Evolutionary conservation across 768 basidiomycete species (phyloP), one percentile per base, ranked within the genome.

Genomic region (Polyporus arcularius): DNA sequence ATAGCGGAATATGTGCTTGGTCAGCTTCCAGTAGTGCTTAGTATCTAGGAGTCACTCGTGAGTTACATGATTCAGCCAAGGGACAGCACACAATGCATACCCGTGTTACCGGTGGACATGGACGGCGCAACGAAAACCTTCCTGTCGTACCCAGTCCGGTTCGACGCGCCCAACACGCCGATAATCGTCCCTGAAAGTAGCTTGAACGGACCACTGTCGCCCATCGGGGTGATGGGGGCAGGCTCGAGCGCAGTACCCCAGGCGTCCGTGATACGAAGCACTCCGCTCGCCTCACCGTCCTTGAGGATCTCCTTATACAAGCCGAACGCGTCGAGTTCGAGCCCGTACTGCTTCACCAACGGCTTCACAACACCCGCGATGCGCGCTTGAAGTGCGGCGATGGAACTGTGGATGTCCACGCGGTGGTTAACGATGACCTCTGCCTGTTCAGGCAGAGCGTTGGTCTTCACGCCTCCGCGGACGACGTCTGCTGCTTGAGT

Each of bases 401-500:
- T 66, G 4, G 69, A 68, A 53, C 67, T 68, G 53, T 57, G 84
- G 77, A 60, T 16, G 39, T 46, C 57, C 43, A 92, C 84, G 5
- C 90, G 85, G 67, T 89, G 88, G 68, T 92, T 90, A 31, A 92
- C 80, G 26, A 91, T 71, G 0, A 86, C 88, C 70, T 77, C 85
- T 1, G 84, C 87, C 57, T 75, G 78, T 72, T 94, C 92, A 0
- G 92, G 92, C 26, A 95, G 80, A 30, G 91, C 90, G 67, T 94
- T 94, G 47, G 64, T 56, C 64, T 71, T 73, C 18, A 73, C 73
- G 21, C 69, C 73, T 15, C 74, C 73, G 28, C 68, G 53, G 54
- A 82, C 72, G 40, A 94, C 69, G 67, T 92, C 90, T 46, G 88
- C 81, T 1, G 92, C 92, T 71, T 92, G 89, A 1, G 92, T 92